Percentiles rank a stretch among this genome's conserved stretches.
These are phyloP conservation scores for Cadophora sp. DNA, from an alignment of 2,329 filamentous ascomycete genomes.

Conservation along the genomic window DNA sequence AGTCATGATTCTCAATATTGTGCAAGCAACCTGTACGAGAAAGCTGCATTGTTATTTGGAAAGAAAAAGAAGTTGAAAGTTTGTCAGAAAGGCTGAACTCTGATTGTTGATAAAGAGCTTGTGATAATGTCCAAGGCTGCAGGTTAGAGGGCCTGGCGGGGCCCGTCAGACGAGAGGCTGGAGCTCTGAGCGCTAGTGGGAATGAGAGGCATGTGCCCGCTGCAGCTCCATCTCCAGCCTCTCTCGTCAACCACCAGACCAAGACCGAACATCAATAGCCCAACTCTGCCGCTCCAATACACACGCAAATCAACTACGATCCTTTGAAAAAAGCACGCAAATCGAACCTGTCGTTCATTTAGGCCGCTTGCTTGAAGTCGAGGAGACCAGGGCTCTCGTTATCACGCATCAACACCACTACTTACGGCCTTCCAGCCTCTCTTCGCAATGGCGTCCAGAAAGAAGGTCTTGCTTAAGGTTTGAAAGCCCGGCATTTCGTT, in stretches of 20 bases:
- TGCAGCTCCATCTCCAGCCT: slow-evolving; percentile 15
- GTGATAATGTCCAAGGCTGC: slow-evolving; percentile 23
- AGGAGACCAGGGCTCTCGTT: slow-evolving; percentile 23
- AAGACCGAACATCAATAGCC: slow-evolving; percentile 25
- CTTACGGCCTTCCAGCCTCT: slow-evolving; percentile 14
- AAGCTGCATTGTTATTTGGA: not conserved
- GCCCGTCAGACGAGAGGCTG: slow-evolving; percentile 27
- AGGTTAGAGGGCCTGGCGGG: slow-evolving; percentile 1
- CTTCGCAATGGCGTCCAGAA: slow-evolving; percentile 60
- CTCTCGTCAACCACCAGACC: slow-evolving; percentile 14
- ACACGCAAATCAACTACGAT: not conserved
- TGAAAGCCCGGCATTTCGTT: not conserved
- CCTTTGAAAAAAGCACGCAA: not conserved
- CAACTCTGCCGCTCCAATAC: slow-evolving; percentile 10
- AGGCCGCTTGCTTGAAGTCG: not conserved
- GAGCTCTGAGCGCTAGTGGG: slow-evolving; percentile 27
- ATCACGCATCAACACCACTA: slow-evolving; percentile 33
- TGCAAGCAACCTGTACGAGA: not conserved
- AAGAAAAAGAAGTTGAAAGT: not conserved
- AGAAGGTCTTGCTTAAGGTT: slow-evolving; percentile 74
- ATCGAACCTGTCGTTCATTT: not conserved
- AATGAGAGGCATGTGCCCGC: slow-evolving; percentile 2
- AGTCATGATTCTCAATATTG: slow-evolving; percentile 34
- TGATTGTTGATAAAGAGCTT: slow-evolving; percentile 6
- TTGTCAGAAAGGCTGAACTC: slow-evolving; percentile 14